Evolutionary conservation across 1,139 yeast genomes (phyloP), one percentile per base, ranked within the genome.

Genomic region (Geotrichum restrictum): DNA sequence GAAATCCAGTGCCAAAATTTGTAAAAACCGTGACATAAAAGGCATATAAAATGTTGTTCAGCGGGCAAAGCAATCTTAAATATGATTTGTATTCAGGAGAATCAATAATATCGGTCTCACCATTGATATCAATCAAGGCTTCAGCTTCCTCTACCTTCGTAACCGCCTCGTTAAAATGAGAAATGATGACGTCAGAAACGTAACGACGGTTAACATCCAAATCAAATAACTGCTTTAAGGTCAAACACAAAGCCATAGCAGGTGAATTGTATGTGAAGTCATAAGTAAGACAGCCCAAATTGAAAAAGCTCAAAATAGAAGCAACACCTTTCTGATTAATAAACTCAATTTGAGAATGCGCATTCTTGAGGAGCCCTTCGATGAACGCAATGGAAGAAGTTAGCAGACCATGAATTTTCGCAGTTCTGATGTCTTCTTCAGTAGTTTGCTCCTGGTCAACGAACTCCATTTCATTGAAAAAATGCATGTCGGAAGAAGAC

Each of bases 241-340:
- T 57, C 24, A 54, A 51, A 31, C 65, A 60, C 19, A 69, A 53
- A 10, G 64, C 55, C 52, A 60, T 60, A 3, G 69, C 67, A 2
- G 69, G 61, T n/a, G 59, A 56, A 7, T 68, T 61, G 43, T 59
- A 62, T 2, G 70, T 66, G 56, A 69, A 70, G 46, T 70, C 74
- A 49, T 67, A 69, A 1, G 74, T 72, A 29, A 71, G 56, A 40
- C 62, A 58, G 1, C 61, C 61, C 4, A 67, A 48, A 22, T 55
- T 58, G 52, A 66, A 66, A 24, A 68, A 56, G 8, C 56, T 51
- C 10, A 69, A 53, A 31, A 70, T 48, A 10, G 56, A 56, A 4
- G 45, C 52, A 16, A 68, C 60, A 3, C 73, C 73, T 10, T 59
- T 56, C 33, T 64, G 66, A 45, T 61, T 62, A 39, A 68, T 64